These are phyloP conservation scores for Candida andamanensis DNA, from an alignment of 805 yeast species.

Conservation along the genomic window DNA sequence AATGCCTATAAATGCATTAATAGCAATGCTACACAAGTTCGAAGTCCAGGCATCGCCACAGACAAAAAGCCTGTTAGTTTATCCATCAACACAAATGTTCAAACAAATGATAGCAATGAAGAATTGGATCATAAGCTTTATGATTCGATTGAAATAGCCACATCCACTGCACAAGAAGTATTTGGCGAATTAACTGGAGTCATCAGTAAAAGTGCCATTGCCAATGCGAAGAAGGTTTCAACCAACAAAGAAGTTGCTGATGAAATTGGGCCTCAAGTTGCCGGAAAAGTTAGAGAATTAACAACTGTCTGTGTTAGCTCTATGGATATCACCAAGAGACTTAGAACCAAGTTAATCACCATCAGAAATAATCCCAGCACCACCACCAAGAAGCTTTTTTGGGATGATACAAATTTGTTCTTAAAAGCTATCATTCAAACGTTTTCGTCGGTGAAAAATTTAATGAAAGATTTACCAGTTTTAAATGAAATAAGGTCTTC, in stretches of 20 bases:
- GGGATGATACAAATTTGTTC: constrained; percentile 82
- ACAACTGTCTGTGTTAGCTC: constrained; percentile 74
- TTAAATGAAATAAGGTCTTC: constrained; percentile 76
- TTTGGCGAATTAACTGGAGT: constrained; percentile 69
- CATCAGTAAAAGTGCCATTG: constrained; percentile 59
- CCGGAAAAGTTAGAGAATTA: constrained; percentile 67
- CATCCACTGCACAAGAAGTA: constrained; percentile 69
- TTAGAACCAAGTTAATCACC: constrained; percentile 49
- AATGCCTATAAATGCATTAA: constrained; percentile 54
- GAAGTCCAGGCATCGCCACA: background rate
- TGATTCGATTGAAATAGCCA: constrained; percentile 57
- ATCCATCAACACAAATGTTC: constrained; percentile 17
- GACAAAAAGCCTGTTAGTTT: constrained; percentile 9
- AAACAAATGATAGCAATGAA: constrained; percentile 24
- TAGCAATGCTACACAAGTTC: constrained; percentile 13
- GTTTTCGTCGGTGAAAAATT: constrained; percentile 73
- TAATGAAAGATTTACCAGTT: constrained; percentile 76
- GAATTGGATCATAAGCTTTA: constrained; percentile 66
- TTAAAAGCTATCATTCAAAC: constrained; percentile 80
- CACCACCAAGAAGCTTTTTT: constrained; percentile 57
- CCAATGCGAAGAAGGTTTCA: constrained; percentile 26
- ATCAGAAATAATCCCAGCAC: constrained; percentile 44
- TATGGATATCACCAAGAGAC: constrained; percentile 72
- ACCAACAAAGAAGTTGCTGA: constrained; percentile 1
- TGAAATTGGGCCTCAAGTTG: constrained; percentile 37